phyloP scores from a whole-genome alignment of 1,139 yeast species.

The Pneumocystis murina region DNA sequence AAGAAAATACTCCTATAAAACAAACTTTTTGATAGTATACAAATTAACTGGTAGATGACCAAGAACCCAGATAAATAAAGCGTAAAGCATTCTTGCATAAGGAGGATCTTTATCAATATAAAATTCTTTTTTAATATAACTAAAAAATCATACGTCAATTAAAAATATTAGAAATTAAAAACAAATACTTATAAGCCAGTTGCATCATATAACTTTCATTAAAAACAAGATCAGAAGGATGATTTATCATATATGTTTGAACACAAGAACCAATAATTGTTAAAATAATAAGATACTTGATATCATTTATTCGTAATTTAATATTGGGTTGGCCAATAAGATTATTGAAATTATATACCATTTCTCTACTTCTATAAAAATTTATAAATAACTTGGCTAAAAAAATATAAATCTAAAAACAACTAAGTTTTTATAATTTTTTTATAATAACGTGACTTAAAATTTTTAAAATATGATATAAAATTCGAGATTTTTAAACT shows the following conservation, averaged over 20 bases:
- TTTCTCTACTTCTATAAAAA: background rate
- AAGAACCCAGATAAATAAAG: conserved; percentile 54
- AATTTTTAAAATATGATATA: background rate
- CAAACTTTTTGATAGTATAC: conserved; percentile 45
- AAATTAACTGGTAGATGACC: conserved; percentile 70
- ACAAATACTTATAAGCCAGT: background rate
- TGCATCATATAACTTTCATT: background rate
- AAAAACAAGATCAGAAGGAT: background rate
- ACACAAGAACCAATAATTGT: background rate
- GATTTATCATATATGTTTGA: background rate
- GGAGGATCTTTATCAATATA: conserved; percentile 96
- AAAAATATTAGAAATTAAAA: background rate
- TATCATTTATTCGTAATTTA: background rate
- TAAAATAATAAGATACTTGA: background rate
- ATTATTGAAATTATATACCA: background rate
- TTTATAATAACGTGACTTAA: background rate
- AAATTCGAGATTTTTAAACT: background rate
- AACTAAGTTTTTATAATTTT: background rate
- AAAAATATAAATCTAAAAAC: background rate
- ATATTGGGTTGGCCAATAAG: background rate
- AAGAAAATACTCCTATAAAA: background rate
- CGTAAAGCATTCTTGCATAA: conserved; percentile 74
- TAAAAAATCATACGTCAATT: background rate
- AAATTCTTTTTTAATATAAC: conserved; percentile 50
- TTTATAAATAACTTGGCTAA: background rate